Evolutionary conservation across 306 rosid species (phyloP), one percentile per base, ranked within the genome.

Genomic region (Lathyrus aphaca): DNA sequence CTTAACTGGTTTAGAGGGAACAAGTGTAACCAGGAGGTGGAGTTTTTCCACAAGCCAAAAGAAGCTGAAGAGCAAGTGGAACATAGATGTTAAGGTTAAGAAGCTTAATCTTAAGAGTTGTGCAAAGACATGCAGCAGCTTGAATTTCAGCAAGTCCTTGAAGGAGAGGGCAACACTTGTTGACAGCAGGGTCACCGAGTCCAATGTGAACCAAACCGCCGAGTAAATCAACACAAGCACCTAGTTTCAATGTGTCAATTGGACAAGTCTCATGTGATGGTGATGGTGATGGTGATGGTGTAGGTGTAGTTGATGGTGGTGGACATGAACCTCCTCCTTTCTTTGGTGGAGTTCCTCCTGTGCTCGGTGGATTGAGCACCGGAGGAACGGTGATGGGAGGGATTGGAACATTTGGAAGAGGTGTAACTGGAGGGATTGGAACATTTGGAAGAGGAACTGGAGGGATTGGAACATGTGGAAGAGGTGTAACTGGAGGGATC

Each of bases 1-100:
- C 87, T 78, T 77, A 67, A 79, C 83, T 73, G 45, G 60, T 16
- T 77, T 85, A 94, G 39, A 94, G 87, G 63, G 96, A 73, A 87
- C 99, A 95, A 14, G 99, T 95, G 90, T 80, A 95, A 69, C 99
- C 99, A 79, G 95, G 86, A 76, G 99, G 97, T 69, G 99, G 99
- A 3, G 81, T 71, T 77, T 95, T 95, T 3, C 99, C 99, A 79
- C 99, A 95, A 54, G 95, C 48, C 14, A 95, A 68, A 12, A 95
- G 96, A 14, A 95, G 96, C 84, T 95, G 96, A 79, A 95, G 89
- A 73, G 97, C 97, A 25, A 95, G 35, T 0, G 99, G 97, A 1
- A 95, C 95, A 62, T 65, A 89, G 5, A 95, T 68, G 29, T 86
- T 91, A 48, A 95, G 97, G 80, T 89, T 87, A n/a, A 95, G 83